Percentiles rank a stretch among this genome's conserved stretches.
These are phyloP conservation scores for Plenodomus biglobosus DNA, from an alignment of 2,329 filamentous ascomycete species.

Conservation along the genomic window DNA sequence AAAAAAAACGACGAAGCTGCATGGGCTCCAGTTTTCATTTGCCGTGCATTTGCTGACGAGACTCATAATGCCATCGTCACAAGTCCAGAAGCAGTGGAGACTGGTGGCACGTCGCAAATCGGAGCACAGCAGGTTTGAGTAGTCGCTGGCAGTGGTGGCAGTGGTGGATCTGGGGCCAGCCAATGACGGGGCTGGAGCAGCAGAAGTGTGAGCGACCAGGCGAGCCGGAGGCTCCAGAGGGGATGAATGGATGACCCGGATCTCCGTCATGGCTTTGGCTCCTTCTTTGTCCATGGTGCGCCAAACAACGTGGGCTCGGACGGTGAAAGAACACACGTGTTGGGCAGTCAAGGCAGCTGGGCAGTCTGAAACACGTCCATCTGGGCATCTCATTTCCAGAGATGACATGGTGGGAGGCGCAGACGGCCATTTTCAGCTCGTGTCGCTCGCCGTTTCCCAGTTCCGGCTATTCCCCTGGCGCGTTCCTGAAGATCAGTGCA, in stretches of 20 bases:
- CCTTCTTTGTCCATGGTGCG: background rate
- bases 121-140: conserved; percentile 25
- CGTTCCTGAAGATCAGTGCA: conserved; percentile 36
- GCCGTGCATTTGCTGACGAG: conserved; percentile 27
- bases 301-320: background rate
- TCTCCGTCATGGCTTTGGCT: conserved; percentile 2
- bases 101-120: conserved; percentile 19
- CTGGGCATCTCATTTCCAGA: background rate
- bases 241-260: conserved; percentile 4
- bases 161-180: conserved; percentile 21
- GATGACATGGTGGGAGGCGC: conserved; percentile 18
- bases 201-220: conserved; percentile 19
- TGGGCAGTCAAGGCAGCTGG: too few species aligned
- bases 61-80: conserved; percentile 21
- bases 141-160: conserved; percentile 21
- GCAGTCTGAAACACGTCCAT: background rate
- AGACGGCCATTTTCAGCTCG: conserved; percentile 13
- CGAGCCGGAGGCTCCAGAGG: conserved; percentile 9
- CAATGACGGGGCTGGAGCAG: conserved; percentile 15
- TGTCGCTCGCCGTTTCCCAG: conserved; percentile 25
- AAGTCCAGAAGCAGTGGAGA: conserved; percentile 25
- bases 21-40: conserved; percentile 39
- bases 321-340: background rate
- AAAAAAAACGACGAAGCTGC: conserved; percentile 15
- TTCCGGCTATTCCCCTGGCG: conserved; percentile 22